phyloP scores from a whole-genome alignment of 306 rosid species.

The Cucurbita moschata region DNA sequence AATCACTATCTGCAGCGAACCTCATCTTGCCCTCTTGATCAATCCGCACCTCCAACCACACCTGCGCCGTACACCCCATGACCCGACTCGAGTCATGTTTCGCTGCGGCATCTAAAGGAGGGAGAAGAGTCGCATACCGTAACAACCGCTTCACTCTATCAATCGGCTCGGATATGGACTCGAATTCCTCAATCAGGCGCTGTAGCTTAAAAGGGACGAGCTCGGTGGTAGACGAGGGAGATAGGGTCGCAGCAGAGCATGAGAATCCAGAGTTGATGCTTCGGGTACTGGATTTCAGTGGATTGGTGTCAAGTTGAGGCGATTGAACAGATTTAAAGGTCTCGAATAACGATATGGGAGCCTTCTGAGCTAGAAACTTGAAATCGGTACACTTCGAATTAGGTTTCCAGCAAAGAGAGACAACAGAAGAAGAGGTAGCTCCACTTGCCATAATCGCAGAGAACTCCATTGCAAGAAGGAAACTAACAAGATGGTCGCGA shows the following conservation, averaged over 20 bases:
- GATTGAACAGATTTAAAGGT: conserved; percentile 29
- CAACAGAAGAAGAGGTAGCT: conserved; percentile 15
- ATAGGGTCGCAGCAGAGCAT: conserved; percentile 30
- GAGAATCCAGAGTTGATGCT: conserved; percentile 19
- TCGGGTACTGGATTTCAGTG: not conserved
- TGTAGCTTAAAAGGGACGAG: conserved; percentile 32
- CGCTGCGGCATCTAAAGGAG: conserved; percentile 22
- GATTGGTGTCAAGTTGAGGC: not conserved
- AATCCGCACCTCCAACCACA: conserved; percentile 53
- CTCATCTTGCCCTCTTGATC: conserved; percentile 54
- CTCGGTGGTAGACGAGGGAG: conserved; percentile 21
- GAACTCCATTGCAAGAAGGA: conserved; percentile 20
- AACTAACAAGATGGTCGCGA: not conserved
- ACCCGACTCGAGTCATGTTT: conserved; percentile 64
- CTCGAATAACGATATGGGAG: conserved; percentile 11
- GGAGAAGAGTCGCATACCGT: conserved; percentile 30
- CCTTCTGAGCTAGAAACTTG: conserved; percentile 13
- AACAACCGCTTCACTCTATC: conserved; percentile 57
- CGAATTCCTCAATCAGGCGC: conserved; percentile 39
- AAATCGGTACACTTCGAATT: conserved; percentile 5
- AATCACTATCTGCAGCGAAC: conserved; percentile 70
- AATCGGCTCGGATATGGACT: conserved; percentile 32
- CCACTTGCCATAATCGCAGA: conserved; percentile 30
- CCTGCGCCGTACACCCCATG: conserved; percentile 94
- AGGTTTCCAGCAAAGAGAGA: conserved; percentile 15